Conservation (phyloP, 2,329 filamentous ascomycete genomes). For the Ophiocordyceps camponoti-floridani region DNA sequence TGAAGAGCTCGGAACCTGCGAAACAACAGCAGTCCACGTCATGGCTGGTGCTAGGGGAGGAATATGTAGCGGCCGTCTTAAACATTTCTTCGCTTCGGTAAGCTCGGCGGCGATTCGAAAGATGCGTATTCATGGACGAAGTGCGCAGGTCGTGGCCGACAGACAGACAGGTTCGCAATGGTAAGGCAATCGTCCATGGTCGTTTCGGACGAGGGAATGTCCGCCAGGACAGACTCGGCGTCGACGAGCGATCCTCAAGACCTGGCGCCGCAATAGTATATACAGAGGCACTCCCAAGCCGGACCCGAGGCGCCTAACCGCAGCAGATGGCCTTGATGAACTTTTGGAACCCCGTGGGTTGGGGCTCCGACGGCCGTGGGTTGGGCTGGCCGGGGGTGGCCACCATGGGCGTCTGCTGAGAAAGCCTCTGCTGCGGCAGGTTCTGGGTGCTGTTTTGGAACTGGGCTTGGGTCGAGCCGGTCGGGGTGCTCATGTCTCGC, state of each 20-base stretch:
- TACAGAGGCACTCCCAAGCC: conserved; percentile 12
- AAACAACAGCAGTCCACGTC: neutral
- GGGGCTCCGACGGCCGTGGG: conserved; percentile 45
- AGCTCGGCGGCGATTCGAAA: neutral
- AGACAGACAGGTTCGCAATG: neutral
- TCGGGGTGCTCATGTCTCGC: conserved; percentile 64
- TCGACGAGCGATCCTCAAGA: neutral
- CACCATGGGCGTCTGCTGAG: conserved; percentile 40
- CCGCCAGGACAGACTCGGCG: neutral
- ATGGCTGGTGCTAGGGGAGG: neutral
- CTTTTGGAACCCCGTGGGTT: conserved; percentile 76
- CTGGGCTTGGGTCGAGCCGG: conserved; percentile 84
- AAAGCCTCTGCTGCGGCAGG: conserved; percentile 48
- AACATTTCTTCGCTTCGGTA: neutral
- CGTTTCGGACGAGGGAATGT: neutral
- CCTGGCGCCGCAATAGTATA: conserved; percentile 5
- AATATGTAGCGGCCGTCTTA: neutral
- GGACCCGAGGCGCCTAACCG: conserved; percentile 32
- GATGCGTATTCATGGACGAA: neutral
- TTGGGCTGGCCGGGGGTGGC: conserved; percentile 29
- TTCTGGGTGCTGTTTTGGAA: conserved; percentile 94
- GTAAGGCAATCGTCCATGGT: neutral
- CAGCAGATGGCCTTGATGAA: conserved; percentile 87
- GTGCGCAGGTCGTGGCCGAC: neutral
- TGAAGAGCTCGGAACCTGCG: neutral